Evolutionary conservation across 2,329 filamentous ascomycete species (phyloP).

Genomic region (Fusarium haematococcum): DNA sequence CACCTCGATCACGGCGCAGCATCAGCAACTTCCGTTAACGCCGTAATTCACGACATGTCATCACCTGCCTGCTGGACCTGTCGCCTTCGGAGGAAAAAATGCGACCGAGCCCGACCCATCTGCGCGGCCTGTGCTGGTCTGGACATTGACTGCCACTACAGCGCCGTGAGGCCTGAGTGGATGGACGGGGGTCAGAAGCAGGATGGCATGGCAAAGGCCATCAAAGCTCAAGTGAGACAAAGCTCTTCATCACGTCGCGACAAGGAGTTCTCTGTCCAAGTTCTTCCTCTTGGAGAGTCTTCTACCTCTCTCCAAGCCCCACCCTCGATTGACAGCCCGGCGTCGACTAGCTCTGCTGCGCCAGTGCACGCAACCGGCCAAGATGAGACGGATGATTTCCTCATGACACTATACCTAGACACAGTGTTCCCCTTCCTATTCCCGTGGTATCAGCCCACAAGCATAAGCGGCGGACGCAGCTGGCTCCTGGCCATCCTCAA

Average conservation of each 20-base stretch:
- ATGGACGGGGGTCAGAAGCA: neutral
- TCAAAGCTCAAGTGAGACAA: neutral
- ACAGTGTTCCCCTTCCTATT: neutral
- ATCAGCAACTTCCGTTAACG: neutral
- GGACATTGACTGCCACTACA: neutral
- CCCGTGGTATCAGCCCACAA: neutral
- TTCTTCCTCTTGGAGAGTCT: neutral
- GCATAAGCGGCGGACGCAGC: neutral
- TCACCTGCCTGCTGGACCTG: neutral
- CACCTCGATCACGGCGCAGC: neutral
- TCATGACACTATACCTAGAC: neutral
- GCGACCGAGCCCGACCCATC: neutral
- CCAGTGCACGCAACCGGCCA: neutral
- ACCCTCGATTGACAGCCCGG: neutral
- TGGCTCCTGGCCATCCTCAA: neutral
- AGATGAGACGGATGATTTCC: neutral
- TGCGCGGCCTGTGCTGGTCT: neutral
- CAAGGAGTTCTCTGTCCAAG: neutral
- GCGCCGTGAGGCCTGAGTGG: neutral
- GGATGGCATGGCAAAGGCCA: neutral
- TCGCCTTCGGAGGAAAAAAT: constrained; percentile 2
- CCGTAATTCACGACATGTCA: neutral
- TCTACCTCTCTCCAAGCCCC: neutral
- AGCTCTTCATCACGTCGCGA: neutral
- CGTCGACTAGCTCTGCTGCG: neutral